phyloP scores from a whole-genome alignment of 441 rosid genomes.

The Populus trichocarpa region DNA sequence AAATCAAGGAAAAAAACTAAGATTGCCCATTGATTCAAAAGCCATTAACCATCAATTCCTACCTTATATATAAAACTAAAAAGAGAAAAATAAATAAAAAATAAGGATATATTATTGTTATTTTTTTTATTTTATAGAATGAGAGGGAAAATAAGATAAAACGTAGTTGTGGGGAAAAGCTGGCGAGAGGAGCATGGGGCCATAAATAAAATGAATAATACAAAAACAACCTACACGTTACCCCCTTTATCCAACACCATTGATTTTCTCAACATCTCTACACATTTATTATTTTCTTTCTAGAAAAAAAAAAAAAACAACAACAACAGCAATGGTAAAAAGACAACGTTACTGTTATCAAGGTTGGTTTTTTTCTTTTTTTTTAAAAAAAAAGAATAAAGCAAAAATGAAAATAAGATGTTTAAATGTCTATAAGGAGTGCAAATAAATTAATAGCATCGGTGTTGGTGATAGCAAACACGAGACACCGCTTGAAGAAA shows the following conservation, averaged over 20 bases:
- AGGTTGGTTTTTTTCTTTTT: background rate
- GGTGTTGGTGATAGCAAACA: conserved; percentile 30
- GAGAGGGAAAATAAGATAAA: background rate
- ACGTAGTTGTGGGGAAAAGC: conserved; percentile 1
- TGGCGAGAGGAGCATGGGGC: conserved; percentile 26
- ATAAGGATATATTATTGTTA: no score
- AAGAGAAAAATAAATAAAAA: background rate
- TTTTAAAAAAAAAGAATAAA: background rate
- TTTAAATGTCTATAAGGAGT: background rate
- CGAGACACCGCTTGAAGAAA: conserved; percentile 38
- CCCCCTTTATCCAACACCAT: conserved; percentile 2
- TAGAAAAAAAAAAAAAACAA: background rate
- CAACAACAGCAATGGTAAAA: background rate
- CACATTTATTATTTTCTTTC: background rate
- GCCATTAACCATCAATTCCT: background rate
- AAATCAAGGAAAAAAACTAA: background rate
- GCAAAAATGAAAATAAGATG: background rate
- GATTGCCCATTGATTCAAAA: background rate
- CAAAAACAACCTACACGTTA: conserved; percentile 13
- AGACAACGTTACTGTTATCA: background rate
- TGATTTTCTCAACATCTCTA: background rate
- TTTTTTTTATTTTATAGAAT: background rate
- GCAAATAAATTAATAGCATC: background rate
- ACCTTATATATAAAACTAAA: background rate
- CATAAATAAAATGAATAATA: conserved; percentile 19